A percentile compares a stretch with the other conserved stretches of the same genome.
Conservation (phyloP, 1,139 yeast species). For the Kodamaea arcana region DNA sequence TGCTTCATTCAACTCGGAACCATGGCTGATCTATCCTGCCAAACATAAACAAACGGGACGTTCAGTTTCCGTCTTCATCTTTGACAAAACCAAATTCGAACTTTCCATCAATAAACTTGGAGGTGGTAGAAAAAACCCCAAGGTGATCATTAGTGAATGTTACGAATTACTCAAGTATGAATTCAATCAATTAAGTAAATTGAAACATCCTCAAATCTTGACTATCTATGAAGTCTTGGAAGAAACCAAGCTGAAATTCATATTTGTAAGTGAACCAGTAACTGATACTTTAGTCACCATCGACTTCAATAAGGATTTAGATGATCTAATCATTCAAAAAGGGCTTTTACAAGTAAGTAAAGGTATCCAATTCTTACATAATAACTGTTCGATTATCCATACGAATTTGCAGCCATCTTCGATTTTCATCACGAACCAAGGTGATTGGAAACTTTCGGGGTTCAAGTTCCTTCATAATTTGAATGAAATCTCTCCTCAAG, state of each 20-base stretch:
- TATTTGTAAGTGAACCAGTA: conserved; percentile 84
- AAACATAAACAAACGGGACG: conserved; percentile 53
- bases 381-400: conserved; percentile 71
- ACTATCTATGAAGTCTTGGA: conserved; percentile 84
- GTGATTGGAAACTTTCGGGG: conserved; percentile 93
- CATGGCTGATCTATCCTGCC: conserved; percentile 86
- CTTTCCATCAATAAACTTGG: conserved; percentile 28
- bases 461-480: conserved; percentile 60
- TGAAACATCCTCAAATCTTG: conserved; percentile 84
- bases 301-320: conserved; percentile 40
- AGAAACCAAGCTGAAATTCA: conserved; percentile 70
- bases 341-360: conserved; percentile 78
- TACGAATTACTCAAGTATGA: conserved; percentile 43
- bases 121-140: conserved; percentile 23
- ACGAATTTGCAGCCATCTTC: conserved; percentile 76
- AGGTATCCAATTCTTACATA: conserved; percentile 79
- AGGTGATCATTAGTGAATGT: conserved; percentile 34
- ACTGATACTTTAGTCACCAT: conserved; percentile 53
- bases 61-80: conserved; percentile 76
- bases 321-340: conserved; percentile 74
- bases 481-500: conserved; percentile 43
- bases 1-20: conserved; percentile 71
- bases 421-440: conserved; percentile 71
- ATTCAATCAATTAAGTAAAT: conserved; percentile 67
- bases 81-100: conserved; percentile 79